Evolutionary conservation across 352 stramenopile genomes (phyloP), one percentile per base, ranked within the genome.

Genomic region (Phytophthora cactorum): DNA sequence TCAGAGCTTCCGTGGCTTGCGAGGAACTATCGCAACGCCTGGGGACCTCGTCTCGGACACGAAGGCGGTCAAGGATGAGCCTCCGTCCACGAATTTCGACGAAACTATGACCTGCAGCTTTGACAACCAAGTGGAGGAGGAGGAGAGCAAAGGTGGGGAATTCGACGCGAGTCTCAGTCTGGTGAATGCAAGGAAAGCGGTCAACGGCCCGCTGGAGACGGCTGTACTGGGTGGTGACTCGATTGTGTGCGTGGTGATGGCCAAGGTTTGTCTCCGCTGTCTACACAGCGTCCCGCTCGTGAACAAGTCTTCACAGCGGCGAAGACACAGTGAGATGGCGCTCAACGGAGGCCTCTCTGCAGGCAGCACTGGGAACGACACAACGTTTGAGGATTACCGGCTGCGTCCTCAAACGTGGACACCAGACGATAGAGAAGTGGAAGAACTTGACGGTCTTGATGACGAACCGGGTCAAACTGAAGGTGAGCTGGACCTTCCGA

Each of bases 231-330:
- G 63, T 10, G 62, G 51, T 1, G 59, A 71, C 41, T 55, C 65
- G 9, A 51, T 74, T 0, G 66, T 80, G 43, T 82, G 73, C 8
- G 76, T 88, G 4, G 79, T 83, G 38, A 75, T 82, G 25, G 81
- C 79, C 28, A 91, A 91, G 59, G 81, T 91, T 0, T 91, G 83
- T 50, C 74, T 77, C 1, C 75, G 75, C 0, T 91, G 83, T 54
- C 66, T 91, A 31, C 78, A 89, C 17, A 78, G 73, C 36, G 79
- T 82, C 14, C 75, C 68, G 15, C 53, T 89, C 25, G 66, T 75
- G 15, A 76, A 72, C 45, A 72, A 52, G 45, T 75, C 49, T 17
- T 65, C 63, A 11, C 52, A 54, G 59, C 56, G 47, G 31, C 68
- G 61, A 56, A 63, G 56, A 44, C 68, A 70, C 47, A 79, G 68